Percentiles rank a stretch among this genome's conserved stretches.
phyloP scores from a whole-genome alignment of 1,284 basidiomycete species.

The Microstroma glucosiphilum region DNA sequence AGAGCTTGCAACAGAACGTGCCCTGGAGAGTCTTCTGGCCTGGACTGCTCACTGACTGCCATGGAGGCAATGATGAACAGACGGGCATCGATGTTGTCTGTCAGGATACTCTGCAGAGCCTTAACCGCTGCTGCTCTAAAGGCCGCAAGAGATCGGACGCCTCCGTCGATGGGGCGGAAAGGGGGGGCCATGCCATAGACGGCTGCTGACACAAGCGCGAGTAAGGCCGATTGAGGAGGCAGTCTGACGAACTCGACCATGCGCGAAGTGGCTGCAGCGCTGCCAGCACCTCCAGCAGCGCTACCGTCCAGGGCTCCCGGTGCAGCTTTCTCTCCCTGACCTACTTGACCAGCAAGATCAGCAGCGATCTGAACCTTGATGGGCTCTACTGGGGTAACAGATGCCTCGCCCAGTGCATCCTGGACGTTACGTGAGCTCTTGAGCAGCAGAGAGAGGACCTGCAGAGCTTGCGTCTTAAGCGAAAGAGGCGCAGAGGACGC shows the following conservation, averaged over 20 bases:
- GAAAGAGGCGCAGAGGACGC: constrained; percentile 82
- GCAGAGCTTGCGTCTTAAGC: constrained; percentile 68
- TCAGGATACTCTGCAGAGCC: constrained; percentile 44
- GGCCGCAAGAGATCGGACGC: constrained; percentile 9
- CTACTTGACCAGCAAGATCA: background rate
- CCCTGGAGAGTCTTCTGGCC: constrained; percentile 42
- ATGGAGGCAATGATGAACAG: constrained; percentile 57
- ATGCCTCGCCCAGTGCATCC: constrained; percentile 51
- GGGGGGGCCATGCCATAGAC: constrained; percentile 20
- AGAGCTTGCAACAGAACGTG: constrained; percentile 56
- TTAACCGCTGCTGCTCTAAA: constrained; percentile 39
- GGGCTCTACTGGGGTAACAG: constrained; percentile 31
- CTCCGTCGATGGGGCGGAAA: background rate
- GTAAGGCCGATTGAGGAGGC: constrained; percentile 24
- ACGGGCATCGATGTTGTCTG: constrained; percentile 52
- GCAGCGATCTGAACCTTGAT: constrained; percentile 8
- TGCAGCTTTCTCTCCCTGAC: too few relatives aligned
- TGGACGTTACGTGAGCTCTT: constrained; percentile 51
- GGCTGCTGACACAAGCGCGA: constrained; percentile 29
- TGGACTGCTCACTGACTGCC: constrained; percentile 29
- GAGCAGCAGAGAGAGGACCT: constrained; percentile 57
- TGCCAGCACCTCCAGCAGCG: background rate
- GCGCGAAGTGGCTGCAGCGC: background rate
- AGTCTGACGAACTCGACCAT: constrained; percentile 19
- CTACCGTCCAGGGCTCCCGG: background rate